Percentiles rank a stretch among this genome's conserved stretches.
phyloP scores from a whole-genome alignment of 2,329 filamentous ascomycete species.

The Fusarium zealandicum region DNA sequence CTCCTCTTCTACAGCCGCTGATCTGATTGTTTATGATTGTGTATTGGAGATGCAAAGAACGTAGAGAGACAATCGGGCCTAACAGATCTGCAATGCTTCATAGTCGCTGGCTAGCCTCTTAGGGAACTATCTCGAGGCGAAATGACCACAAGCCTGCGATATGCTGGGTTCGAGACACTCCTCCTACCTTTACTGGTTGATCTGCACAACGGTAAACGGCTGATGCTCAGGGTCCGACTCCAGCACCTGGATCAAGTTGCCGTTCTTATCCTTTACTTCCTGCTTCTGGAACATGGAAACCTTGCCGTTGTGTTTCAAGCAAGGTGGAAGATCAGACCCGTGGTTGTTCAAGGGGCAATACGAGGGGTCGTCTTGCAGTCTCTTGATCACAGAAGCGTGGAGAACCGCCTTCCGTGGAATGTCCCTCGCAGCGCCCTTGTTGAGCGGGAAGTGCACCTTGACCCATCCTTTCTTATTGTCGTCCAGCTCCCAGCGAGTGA shows the following conservation, averaged over 20 bases:
- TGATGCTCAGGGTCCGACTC: conserved; percentile 26
- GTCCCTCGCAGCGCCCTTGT: conserved; percentile 47
- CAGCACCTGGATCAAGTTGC: background rate
- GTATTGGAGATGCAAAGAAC: no score
- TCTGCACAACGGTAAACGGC: conserved; percentile 21
- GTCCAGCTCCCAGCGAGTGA: conserved; percentile 51
- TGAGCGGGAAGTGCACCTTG: conserved; percentile 49
- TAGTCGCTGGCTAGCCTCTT: no score
- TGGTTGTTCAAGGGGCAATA: conserved; percentile 49
- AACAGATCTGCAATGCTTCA: no score
- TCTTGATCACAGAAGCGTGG: conserved; percentile 48
- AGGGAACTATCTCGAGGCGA: no score
- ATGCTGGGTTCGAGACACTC: no score
- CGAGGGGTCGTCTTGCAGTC: conserved; percentile 40
- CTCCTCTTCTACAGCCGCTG: no score
- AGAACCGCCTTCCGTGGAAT: conserved; percentile 50
- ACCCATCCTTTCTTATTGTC: conserved; percentile 40
- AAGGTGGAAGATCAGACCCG: conserved; percentile 41
- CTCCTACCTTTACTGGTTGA: conserved; percentile 11
- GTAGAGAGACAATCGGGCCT: no score
- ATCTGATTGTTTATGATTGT: no score
- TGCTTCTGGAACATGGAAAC: conserved; percentile 6
- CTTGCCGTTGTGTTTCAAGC: conserved; percentile 39
- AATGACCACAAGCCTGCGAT: no score
- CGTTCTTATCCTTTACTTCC: background rate